Conservation (phyloP, 108 stramenopile species). For the Cyclotella kingstonii region DNA sequence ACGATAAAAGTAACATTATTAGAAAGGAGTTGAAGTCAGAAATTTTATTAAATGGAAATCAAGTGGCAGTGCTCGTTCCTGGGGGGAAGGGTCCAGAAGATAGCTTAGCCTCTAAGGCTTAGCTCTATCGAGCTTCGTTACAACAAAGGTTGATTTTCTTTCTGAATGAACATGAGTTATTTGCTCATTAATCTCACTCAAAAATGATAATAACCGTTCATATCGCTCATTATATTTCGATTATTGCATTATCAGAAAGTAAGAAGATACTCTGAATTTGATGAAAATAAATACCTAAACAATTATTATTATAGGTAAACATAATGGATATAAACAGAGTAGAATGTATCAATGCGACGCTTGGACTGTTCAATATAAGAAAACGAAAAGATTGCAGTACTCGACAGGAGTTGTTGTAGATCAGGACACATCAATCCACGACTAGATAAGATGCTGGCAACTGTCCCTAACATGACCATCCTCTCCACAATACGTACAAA, state of each 20-base stretch:
- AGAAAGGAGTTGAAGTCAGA: conserved; percentile 75
- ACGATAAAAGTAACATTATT: conserved; percentile 55
- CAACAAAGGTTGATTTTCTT: too few relatives aligned
- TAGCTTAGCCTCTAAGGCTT: conserved; percentile 61
- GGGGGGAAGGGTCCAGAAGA: conserved; percentile 77
- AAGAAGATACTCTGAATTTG: neutral
- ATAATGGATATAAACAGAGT: neutral
- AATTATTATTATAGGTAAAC: neutral
- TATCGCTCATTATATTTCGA: too few relatives aligned
- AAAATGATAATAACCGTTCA: too few relatives aligned
- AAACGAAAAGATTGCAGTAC: too few relatives aligned
- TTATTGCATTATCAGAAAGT: too few relatives aligned
- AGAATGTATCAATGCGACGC: too few relatives aligned
- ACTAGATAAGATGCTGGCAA: conserved; percentile 34
- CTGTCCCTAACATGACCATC: conserved; percentile 35
- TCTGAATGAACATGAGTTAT: too few relatives aligned
- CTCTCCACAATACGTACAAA: conserved; percentile 46
- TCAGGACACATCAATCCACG: neutral
- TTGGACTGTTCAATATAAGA: neutral
- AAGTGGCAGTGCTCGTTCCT: conserved; percentile 84
- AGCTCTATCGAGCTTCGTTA: neutral
- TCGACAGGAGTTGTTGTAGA: too few relatives aligned
- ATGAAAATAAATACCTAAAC: too few relatives aligned
- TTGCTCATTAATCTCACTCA: too few relatives aligned
- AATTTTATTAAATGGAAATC: conserved; percentile 89